Percentiles rank a stretch among this genome's conserved stretches.
Evolutionary conservation across 2,329 filamentous ascomycete genomes (phyloP).

Genomic region (Arthrobotrys sinensis): DNA sequence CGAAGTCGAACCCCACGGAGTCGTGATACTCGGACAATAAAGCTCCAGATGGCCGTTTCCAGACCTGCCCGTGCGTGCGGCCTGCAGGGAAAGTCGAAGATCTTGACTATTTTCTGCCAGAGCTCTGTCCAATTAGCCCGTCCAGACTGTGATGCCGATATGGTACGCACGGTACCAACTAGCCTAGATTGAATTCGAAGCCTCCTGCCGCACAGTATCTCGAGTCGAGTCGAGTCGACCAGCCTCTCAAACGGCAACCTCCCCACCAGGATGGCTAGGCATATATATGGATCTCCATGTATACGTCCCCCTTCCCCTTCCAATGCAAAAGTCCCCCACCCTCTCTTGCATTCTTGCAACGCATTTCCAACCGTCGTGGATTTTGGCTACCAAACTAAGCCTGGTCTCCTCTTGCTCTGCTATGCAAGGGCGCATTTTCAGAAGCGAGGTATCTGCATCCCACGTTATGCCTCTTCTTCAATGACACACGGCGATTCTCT

Average conservation of each 20-base stretch:
- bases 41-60: slow-evolving; percentile 47
- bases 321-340: slow-evolving; percentile 22
- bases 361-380: slow-evolving; percentile 50
- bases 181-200: not conserved
- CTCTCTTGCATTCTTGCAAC: slow-evolving; percentile 59
- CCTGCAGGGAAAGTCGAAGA: slow-evolving; percentile 48
- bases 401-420: slow-evolving; percentile 25
- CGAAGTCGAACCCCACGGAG: slow-evolving; percentile 20
- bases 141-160: not conserved
- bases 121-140: slow-evolving; percentile 20
- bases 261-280: not conserved
- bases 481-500: slow-evolving; percentile 53
- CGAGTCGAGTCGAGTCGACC: not conserved
- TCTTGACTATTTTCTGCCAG: slow-evolving; percentile 32
- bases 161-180: too few species aligned
- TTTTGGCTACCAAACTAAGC: slow-evolving; percentile 37
- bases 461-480: slow-evolving; percentile 55
- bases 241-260: not conserved
- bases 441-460: slow-evolving; percentile 60
- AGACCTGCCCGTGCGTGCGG: slow-evolving; percentile 52
- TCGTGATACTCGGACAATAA: slow-evolving; percentile 9
- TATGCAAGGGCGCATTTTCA: slow-evolving; percentile 60
- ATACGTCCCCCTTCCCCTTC: slow-evolving; percentile 38
- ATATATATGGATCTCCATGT: slow-evolving; percentile 49
- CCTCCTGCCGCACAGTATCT: slow-evolving; percentile 10